Percentiles rank a stretch among this genome's conserved stretches.
phyloP scores from a whole-genome alignment of 306 rosid genomes.

The Purshia tridentata region DNA sequence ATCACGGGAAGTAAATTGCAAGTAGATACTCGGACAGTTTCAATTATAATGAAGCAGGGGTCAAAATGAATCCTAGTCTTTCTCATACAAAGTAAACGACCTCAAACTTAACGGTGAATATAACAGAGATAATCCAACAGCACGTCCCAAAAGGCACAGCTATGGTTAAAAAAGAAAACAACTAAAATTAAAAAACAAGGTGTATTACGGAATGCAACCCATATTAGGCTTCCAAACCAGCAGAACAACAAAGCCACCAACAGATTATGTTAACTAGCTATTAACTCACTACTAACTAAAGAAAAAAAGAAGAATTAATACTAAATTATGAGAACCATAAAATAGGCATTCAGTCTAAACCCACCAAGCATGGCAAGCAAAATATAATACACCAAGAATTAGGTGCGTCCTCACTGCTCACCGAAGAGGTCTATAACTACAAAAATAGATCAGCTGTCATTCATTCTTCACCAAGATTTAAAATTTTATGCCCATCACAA shows the following conservation, averaged over 20 bases:
- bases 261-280: background rate
- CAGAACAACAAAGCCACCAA: background rate
- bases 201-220: too few relatives aligned
- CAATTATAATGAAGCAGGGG: too few relatives aligned
- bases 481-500: background rate
- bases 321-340: background rate
- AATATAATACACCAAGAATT: background rate
- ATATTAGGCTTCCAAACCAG: too few relatives aligned
- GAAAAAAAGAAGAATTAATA: background rate
- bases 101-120: background rate
- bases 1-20: too few relatives aligned
- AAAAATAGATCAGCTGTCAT: background rate
- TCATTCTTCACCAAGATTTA: background rate
- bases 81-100: background rate
- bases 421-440: background rate
- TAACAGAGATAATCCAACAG: background rate
- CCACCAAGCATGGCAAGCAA: background rate
- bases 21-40: too few relatives aligned
- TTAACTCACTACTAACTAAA: too few relatives aligned
- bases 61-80: background rate
- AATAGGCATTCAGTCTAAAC: background rate
- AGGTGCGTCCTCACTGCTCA: background rate
- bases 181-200: background rate
- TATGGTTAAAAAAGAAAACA: background rate
- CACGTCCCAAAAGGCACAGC: background rate